Evolutionary conservation across 345 rosid species (phyloP).

Genomic region (Ceriops decandra): DNA sequence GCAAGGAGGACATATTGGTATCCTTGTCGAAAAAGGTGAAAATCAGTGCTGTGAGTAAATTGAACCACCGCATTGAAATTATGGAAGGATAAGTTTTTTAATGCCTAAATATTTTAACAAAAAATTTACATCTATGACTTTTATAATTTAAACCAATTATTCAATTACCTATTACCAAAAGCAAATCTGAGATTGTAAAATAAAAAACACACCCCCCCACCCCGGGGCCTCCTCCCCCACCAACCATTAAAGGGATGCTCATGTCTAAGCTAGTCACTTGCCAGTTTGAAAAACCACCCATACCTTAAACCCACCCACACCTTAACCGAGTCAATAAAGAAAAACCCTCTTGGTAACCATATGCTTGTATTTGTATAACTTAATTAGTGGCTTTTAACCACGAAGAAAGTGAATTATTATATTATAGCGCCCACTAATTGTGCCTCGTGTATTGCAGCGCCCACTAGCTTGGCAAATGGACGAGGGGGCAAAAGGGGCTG

Average conservation of each 20-base stretch:
- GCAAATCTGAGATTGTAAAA: background rate
- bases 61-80: too few species aligned
- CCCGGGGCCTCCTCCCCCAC: too few species aligned
- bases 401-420: too few species aligned
- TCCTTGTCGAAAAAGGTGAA: too few species aligned
- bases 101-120: too few species aligned
- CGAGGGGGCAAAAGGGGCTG: background rate
- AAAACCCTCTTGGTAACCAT: background rate
- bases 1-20: too few species aligned
- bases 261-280: slow-evolving; percentile 25
- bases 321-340: background rate
- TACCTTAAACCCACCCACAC: slow-evolving; percentile 2
- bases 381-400: background rate
- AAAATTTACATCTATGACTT: too few species aligned
- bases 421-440: too few species aligned
- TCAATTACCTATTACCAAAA: background rate
- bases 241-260: slow-evolving; percentile 24
- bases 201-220: too few species aligned
- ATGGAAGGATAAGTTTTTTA: too few species aligned
- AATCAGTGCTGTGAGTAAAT: background rate
- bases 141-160: too few species aligned
- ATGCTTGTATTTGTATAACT: background rate
- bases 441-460: too few species aligned
- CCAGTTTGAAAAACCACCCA: slow-evolving; percentile 33
- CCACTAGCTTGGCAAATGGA: background rate